Percentiles rank a stretch among this genome's conserved stretches.
These are phyloP conservation scores for Beauveria scarabaeidicola DNA, from an alignment of 2,329 filamentous ascomycete genomes.

Conservation along the genomic window DNA sequence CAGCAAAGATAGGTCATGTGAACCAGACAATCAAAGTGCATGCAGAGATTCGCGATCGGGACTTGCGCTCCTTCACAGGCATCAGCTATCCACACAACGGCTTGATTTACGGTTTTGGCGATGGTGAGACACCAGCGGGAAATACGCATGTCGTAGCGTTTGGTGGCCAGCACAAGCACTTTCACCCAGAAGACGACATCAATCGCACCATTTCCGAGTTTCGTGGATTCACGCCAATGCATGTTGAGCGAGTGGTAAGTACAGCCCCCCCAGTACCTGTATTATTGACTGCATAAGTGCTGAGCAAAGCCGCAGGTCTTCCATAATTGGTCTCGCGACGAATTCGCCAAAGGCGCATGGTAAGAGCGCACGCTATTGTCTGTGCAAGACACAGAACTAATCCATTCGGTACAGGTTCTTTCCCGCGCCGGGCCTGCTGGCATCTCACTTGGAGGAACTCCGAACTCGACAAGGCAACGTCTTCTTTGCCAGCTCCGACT, in stretches of 20 bases:
- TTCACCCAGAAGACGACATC: slow-evolving; percentile 34
- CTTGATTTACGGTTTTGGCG: slow-evolving; percentile 34
- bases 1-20: slow-evolving; percentile 31
- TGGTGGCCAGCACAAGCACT: slow-evolving; percentile 32
- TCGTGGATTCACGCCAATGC: slow-evolving; percentile 24
- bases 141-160: slow-evolving; percentile 41
- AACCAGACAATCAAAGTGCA: slow-evolving; percentile 40
- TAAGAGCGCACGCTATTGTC: slow-evolving; percentile 10
- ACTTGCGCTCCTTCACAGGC: slow-evolving; percentile 34
- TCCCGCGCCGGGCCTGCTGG: slow-evolving; percentile 27
- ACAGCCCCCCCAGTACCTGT: too few species aligned
- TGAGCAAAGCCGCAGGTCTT: slow-evolving; percentile 25
- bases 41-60: slow-evolving; percentile 31
- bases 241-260: slow-evolving; percentile 21
- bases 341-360: slow-evolving; percentile 37
- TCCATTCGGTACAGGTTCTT: slow-evolving; percentile 23
- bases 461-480: slow-evolving; percentile 33
- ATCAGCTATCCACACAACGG: slow-evolving; percentile 35
- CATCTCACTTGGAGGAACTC: slow-evolving; percentile 31
- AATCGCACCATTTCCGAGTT: slow-evolving; percentile 24
- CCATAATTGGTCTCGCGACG: slow-evolving; percentile 40
- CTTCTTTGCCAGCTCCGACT: slow-evolving; percentile 39
- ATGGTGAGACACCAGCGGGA: slow-evolving; percentile 34
- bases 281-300: background rate
- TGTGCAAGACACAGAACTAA: background rate